Percentiles rank a stretch among this genome's conserved stretches.
Conservation (phyloP, 2,329 filamentous ascomycete species). For the Aspergillus ochraceus region DNA sequence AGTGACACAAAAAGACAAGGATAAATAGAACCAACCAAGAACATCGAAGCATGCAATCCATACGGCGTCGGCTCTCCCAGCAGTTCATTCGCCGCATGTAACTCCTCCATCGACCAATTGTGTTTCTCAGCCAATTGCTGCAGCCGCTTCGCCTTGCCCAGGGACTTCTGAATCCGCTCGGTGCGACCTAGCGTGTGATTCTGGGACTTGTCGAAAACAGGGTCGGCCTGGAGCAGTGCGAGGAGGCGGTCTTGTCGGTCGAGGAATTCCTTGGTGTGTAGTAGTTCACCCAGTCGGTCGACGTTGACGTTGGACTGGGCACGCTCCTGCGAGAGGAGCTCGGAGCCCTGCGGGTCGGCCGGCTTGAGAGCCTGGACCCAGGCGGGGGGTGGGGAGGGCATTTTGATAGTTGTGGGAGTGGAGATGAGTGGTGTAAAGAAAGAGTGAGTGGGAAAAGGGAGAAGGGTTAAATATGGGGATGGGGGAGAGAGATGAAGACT, state of each 20-base stretch:
- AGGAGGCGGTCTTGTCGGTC: conserved; percentile 62
- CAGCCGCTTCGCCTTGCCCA: conserved; percentile 70
- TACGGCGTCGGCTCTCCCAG: conserved; percentile 74
- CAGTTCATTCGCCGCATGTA: conserved; percentile 64
- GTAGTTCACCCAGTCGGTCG: conserved; percentile 65
- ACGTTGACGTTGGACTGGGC: conserved; percentile 66
- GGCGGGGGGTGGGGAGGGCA: conserved; percentile 51
- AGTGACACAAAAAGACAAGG: not conserved
- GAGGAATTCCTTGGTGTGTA: conserved; percentile 67
- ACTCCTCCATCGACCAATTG: conserved; percentile 67
- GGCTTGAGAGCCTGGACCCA: conserved; percentile 70
- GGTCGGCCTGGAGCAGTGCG: conserved; percentile 64
- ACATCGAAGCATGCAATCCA: conserved; percentile 71
- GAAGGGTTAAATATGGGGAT: not conserved
- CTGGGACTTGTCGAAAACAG: conserved; percentile 74
- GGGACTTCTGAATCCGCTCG: conserved; percentile 67
- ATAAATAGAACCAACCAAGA: conserved; percentile 50
- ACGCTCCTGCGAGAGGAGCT: conserved; percentile 69
- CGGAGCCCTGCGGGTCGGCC: conserved; percentile 65
- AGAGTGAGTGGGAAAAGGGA: not conserved
- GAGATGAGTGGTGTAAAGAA: not conserved
- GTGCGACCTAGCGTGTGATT: conserved; percentile 73
- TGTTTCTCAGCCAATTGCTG: conserved; percentile 66
- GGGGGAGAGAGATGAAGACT: not conserved
- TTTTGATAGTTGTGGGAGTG: conserved; percentile 10